phyloP scores from a whole-genome alignment of 2,329 filamentous ascomycete genomes.

The Pezicula radicicola region DNA sequence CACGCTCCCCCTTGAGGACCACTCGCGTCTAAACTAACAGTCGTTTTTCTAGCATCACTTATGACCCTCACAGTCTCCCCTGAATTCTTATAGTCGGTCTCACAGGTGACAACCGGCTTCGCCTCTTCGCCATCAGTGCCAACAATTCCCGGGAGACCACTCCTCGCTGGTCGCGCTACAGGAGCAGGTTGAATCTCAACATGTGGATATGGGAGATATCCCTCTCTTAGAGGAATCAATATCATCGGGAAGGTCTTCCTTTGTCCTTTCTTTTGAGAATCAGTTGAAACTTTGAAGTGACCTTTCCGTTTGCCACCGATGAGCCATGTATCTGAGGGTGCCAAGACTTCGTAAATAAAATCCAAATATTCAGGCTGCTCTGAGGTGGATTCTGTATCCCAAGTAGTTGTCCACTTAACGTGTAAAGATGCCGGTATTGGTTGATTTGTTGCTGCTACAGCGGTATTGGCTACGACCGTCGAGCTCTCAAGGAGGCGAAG shows the following conservation, averaged over 20 bases:
- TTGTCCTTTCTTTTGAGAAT: slow-evolving; percentile 40
- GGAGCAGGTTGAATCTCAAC: slow-evolving; percentile 72
- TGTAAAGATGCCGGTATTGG: slow-evolving; percentile 60
- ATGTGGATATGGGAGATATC: slow-evolving; percentile 72
- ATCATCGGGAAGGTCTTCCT: slow-evolving; percentile 62
- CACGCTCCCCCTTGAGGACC: slow-evolving; percentile 63
- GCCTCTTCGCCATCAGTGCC: slow-evolving; percentile 12
- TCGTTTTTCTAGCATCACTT: slow-evolving; percentile 67
- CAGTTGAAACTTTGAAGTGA: slow-evolving; percentile 63
- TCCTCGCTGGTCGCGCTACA: slow-evolving; percentile 19
- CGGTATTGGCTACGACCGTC: slow-evolving; percentile 30
- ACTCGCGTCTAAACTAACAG: slow-evolving; percentile 67
- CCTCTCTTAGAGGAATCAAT: slow-evolving; percentile 76
- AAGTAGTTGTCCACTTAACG: slow-evolving; percentile 59
- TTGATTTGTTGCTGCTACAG: slow-evolving; percentile 57
- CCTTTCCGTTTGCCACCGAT: slow-evolving; percentile 78
- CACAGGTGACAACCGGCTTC: slow-evolving; percentile 49
- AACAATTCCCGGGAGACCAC: slow-evolving; percentile 10
- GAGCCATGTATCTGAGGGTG: slow-evolving; percentile 75
- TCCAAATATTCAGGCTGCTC: slow-evolving; percentile 48
- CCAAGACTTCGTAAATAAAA: slow-evolving; percentile 80
- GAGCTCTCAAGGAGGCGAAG: slow-evolving; percentile 47
- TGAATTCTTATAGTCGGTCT: slow-evolving; percentile 77
- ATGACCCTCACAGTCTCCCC: slow-evolving; percentile 76
- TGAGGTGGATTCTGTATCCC: slow-evolving; percentile 46